Base-by-base conservation (phyloP, 352 stramenopile species). In the Globisporangium emineosum region DNA sequence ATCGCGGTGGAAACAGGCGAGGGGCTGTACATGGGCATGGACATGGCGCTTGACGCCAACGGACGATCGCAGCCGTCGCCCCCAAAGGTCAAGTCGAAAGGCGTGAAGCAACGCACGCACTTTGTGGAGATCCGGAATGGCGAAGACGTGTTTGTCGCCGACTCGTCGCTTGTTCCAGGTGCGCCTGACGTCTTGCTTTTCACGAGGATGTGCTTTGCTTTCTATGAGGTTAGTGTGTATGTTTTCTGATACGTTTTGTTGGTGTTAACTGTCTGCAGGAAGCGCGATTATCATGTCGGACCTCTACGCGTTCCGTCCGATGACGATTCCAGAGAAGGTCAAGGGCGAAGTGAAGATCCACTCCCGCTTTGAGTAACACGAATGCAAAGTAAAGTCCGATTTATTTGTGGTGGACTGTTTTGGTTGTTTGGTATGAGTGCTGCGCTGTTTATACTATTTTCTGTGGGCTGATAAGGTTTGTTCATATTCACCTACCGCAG, bases 41-140 rank as follows among this genome's bases (percentile, higher is more conserved):
- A 95, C 57, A 88, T 91, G 80, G 71, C 70, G 9, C 79, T 89
- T 47, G 78, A 70, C 3, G 43, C 76, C 13, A 66, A 60, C 6
- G 82, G 81, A 33, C 83, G 85, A 51, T 67, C 87, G 13, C 60
- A 83, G 63, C 65, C 78, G 3, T 82, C 83, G 49, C 67, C 70
- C 3, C 82, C 85, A 1, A 67, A 70, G 56, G 67, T 96, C 40
- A 93, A 94, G 62, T 89, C 78, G 59, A 94, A 96, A 65, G 85
- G 87, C 47, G 79, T 93, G 45, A 94, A 91, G 67, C 87, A 96
- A 75, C 81, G 87, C 50, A 93, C 83, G 9, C 87, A 94, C 68
- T 86, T 88, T 30, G 82, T 96, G 35, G 61, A 91, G 52, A 61
- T 93, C 25, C 81, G 79, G 49, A 79, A 91, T 51, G 81, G 71